A percentile compares a stretch with the other conserved stretches of the same genome.
Evolutionary conservation across 2,329 filamentous ascomycete species (phyloP).

Genomic region (Chalaropsis thielavioides): DNA sequence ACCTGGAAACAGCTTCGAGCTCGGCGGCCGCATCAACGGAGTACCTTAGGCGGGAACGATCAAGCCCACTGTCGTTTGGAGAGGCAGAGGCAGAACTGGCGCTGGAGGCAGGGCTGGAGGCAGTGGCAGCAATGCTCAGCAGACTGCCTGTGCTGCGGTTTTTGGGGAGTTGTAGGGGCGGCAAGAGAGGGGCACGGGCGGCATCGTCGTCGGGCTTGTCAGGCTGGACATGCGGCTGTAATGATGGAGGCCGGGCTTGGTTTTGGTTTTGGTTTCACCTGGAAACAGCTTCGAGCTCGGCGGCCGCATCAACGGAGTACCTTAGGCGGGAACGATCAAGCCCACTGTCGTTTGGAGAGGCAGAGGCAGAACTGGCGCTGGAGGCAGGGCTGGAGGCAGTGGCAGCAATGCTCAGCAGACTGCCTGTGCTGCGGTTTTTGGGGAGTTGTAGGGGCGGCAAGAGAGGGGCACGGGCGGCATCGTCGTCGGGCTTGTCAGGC

Average conservation of each 20-base stretch:
- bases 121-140: constrained; percentile 5
- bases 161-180: constrained; percentile 12
- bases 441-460: constrained; percentile 7
- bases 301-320: constrained; percentile 15
- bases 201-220: constrained; percentile 1
- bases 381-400: not conserved
- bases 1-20: constrained; percentile 13
- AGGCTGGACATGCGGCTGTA: constrained; percentile 4
- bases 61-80: not conserved
- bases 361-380: not conserved
- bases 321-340: constrained; percentile 11
- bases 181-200: not conserved
- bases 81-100: not conserved
- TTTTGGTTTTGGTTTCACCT: constrained; percentile 8
- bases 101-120: not conserved
- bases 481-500: constrained; percentile 1
- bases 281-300: constrained; percentile 11
- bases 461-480: not conserved
- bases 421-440: constrained; percentile 17
- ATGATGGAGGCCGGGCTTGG: not conserved
- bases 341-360: not conserved
- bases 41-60: constrained; percentile 13
- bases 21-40: constrained; percentile 14
- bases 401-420: constrained; percentile 10
- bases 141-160: constrained; percentile 17